A percentile compares a stretch with the other conserved stretches of the same genome.
Evolutionary conservation across 2,329 filamentous ascomycete species (phyloP).

Genomic region (Laburnicola sp.): DNA sequence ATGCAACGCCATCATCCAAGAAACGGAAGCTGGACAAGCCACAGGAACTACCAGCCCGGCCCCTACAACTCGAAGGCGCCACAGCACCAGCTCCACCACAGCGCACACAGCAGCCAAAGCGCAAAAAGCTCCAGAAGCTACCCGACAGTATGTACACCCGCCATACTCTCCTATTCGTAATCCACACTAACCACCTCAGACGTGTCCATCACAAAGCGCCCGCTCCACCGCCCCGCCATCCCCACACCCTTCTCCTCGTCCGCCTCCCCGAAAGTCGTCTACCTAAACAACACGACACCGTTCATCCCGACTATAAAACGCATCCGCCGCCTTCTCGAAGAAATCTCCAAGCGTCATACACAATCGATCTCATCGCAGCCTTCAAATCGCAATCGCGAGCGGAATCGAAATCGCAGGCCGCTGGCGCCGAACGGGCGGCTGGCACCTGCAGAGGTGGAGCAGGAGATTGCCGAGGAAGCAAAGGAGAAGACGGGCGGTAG

Average conservation of each 20-base stretch:
- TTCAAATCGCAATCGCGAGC: constrained; percentile 1
- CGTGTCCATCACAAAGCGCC: constrained; percentile 57
- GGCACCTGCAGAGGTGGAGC: constrained; percentile 37
- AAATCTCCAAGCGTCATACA: constrained; percentile 56
- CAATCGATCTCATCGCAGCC: constrained; percentile 33
- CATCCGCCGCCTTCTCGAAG: constrained; percentile 64
- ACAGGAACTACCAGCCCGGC: not conserved
- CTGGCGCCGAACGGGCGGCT: constrained; percentile 29
- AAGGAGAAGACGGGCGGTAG: constrained; percentile 16
- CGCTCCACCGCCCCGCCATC: constrained; percentile 60
- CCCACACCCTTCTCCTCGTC: constrained; percentile 57
- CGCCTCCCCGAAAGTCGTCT: constrained; percentile 60
- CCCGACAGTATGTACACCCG: constrained; percentile 24
- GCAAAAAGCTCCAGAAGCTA: constrained; percentile 23
- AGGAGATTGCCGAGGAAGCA: constrained; percentile 28
- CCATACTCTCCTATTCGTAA: not conserved
- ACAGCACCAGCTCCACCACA: not conserved
- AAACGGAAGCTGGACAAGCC: constrained; percentile 6
- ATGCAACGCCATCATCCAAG: not conserved
- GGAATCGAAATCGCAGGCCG: not conserved
- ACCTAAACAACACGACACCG: constrained; percentile 66
- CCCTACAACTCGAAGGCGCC: not conserved
- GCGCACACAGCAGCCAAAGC: constrained; percentile 3
- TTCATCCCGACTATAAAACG: constrained; percentile 71
- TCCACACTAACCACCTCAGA: constrained; percentile 38